These are phyloP conservation scores for Taphrina deformans DNA, from an alignment of 1,139 yeast species.

Conservation along the genomic window DNA sequence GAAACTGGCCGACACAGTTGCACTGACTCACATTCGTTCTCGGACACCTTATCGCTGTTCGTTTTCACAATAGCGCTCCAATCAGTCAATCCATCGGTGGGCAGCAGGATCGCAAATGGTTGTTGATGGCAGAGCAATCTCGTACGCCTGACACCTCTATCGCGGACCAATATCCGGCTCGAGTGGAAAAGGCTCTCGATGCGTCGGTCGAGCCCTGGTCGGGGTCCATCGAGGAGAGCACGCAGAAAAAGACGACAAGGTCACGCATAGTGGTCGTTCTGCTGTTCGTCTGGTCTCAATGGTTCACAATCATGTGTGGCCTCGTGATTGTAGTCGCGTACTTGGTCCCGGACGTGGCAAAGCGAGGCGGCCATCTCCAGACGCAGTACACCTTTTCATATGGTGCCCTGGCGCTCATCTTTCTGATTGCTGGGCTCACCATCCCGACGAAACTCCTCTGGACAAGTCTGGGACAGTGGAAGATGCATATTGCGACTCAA, in stretches of 20 bases:
- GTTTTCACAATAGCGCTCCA: no score
- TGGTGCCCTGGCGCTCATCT: slow-evolving; percentile 83
- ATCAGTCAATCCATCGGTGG: no score
- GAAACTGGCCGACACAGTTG: no score
- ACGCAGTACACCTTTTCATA: slow-evolving; percentile 77
- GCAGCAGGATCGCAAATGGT: not conserved
- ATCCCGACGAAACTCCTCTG: slow-evolving; percentile 65
- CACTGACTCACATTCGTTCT: not conserved
- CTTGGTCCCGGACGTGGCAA: slow-evolving; percentile 76
- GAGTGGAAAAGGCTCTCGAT: not conserved
- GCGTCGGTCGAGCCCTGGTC: not conserved
- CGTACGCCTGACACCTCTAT: not conserved
- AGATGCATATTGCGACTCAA: slow-evolving; percentile 75
- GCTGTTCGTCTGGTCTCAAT: slow-evolving; percentile 42
- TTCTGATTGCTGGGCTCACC: slow-evolving; percentile 74
- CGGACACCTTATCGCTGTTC: not conserved
- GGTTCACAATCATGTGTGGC: slow-evolving; percentile 77
- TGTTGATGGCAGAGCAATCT: not conserved
- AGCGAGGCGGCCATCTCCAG: slow-evolving; percentile 73
- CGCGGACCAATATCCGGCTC: not conserved
- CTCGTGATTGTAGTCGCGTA: slow-evolving; percentile 72
- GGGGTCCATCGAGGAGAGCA: not conserved
- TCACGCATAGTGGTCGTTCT: not conserved
- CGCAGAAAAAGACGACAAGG: not conserved
- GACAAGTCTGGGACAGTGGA: slow-evolving; percentile 67